These are phyloP conservation scores for Penicillium samsonianum DNA, from an alignment of 495 filamentous ascomycete species.

Conservation along the genomic window DNA sequence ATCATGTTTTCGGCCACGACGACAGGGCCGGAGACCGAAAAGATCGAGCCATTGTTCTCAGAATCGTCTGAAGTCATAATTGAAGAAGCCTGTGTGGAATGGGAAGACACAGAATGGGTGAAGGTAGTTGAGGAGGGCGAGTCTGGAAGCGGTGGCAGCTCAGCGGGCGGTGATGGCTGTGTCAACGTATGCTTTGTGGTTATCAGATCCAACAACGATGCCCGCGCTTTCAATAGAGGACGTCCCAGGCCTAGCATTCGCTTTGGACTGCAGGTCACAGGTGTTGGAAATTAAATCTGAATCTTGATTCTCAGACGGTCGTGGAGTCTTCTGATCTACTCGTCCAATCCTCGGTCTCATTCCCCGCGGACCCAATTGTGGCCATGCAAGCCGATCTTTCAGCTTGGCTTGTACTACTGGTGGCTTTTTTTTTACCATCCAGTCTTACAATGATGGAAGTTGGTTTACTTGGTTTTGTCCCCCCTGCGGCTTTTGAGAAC, in stretches of 20 bases:
- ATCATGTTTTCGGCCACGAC: conserved; percentile 98
- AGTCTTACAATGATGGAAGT: not conserved
- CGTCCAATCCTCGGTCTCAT: conserved; percentile 14
- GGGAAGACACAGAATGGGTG: conserved; percentile 37
- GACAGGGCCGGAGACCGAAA: conserved; percentile 72
- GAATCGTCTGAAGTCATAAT: conserved; percentile 61
- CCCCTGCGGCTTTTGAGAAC: not conserved
- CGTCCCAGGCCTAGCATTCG: conserved; percentile 61
- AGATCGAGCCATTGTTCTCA: conserved; percentile 59
- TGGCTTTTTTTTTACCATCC: not conserved
- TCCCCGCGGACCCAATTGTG: conserved; percentile 11
- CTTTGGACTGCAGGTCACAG: conserved; percentile 2
- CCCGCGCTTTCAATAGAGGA: conserved; percentile 66
- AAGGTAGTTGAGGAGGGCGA: conserved; percentile 48
- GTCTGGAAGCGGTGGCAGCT: conserved; percentile 56
- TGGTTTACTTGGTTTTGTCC: not conserved
- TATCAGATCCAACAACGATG: conserved; percentile 73
- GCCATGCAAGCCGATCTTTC: conserved; percentile 8
- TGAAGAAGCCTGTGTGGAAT: conserved; percentile 42
- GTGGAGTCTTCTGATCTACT: conserved; percentile 15
- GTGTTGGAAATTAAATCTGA: conserved; percentile 1
- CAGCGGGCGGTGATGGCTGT: conserved; percentile 42
- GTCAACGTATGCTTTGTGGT: conserved; percentile 35
- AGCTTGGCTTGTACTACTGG: conserved; percentile 3
- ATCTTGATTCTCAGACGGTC: conserved; percentile 3